Evolutionary conservation across 176 grass and related monocot genomes (phyloP), one percentile per base, ranked within the genome.

Genomic region (Avena insularis): DNA sequence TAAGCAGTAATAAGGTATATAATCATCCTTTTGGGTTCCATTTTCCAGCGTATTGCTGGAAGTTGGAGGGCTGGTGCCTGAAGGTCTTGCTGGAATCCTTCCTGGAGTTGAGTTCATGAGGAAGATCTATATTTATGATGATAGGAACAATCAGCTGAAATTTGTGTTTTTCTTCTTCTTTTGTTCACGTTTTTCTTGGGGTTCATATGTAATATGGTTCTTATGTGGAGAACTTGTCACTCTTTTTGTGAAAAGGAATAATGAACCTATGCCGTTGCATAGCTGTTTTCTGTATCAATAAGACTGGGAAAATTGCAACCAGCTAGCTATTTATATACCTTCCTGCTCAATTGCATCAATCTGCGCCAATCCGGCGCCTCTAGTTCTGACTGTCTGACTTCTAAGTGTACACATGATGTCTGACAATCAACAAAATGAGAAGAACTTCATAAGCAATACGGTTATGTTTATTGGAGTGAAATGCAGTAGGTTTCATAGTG

Each of bases 181-280:
- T 13, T 58, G 15, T 60, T 72, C 55, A 7, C 63, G 27, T 51
- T 73, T 46, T 65, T 82, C 27, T 78, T 68, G 53, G 65, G 20
- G 60, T 27, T 80, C 66, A 50, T 75, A 84, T 87, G 73, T 65
- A 72, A 9, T 73, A 43, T 77, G 56, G 69, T 70, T 86, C 71
- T 21, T 83, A 15, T 43, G 60, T 80, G 81, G 45, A 75, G 66
- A 8, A 11, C 71, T 86, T 53, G 72, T 14, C 36, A 51, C 40
- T 12, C 38, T 65, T 80, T 77, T 15, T 85, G 78, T 54, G 62
- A 70, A 27, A 86, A 81, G 78, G 23, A 8, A 46, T 63, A 84
- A 67, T 82, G 86, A 71, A 82, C 78, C 82, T 82, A 85, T 88
- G 86, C 90, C 78, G 85, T 86, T 86, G 86, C 82, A 78, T 91